phyloP scores from a whole-genome alignment of 306 rosid genomes.

The Aeschynomene evenia region DNA sequence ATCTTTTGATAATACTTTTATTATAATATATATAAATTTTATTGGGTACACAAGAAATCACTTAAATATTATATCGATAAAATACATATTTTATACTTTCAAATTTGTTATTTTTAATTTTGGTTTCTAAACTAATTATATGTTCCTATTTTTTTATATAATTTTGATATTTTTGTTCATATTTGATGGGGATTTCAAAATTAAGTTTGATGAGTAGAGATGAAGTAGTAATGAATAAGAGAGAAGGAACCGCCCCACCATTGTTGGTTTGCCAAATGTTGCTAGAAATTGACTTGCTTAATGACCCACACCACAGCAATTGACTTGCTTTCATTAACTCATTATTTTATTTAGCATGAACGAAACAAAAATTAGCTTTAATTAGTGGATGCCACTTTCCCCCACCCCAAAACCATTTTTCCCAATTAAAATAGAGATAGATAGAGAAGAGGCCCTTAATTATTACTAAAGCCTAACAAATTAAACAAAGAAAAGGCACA shows the following conservation, averaged over 20 bases:
- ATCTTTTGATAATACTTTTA: too few relatives aligned
- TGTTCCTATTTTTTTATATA: too few relatives aligned
- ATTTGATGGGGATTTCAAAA: constrained; percentile 27
- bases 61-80: too few relatives aligned
- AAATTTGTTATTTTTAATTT: too few relatives aligned
- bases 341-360: constrained; percentile 22
- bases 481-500: too few relatives aligned
- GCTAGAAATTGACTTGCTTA: constrained; percentile 29
- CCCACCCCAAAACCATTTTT: constrained; percentile 42
- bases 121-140: too few relatives aligned
- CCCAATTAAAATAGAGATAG: constrained; percentile 5
- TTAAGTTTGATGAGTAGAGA: too few relatives aligned
- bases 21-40: too few relatives aligned
- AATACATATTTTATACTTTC: too few relatives aligned
- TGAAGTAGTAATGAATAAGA: background rate
- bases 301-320: constrained; percentile 6
- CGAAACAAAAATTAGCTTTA: constrained; percentile 37
- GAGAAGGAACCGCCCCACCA: constrained; percentile 65
- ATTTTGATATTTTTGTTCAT: too few relatives aligned
- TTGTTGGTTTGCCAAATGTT: constrained; percentile 47
- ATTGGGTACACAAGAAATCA: too few relatives aligned
- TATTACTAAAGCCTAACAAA: constrained; percentile 23
- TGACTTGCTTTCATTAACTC: constrained; percentile 27
- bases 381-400: constrained; percentile 48
- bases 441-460: background rate